These are phyloP conservation scores for Fragaria iinumae DNA, from an alignment of 306 rosid species.

Conservation along the genomic window DNA sequence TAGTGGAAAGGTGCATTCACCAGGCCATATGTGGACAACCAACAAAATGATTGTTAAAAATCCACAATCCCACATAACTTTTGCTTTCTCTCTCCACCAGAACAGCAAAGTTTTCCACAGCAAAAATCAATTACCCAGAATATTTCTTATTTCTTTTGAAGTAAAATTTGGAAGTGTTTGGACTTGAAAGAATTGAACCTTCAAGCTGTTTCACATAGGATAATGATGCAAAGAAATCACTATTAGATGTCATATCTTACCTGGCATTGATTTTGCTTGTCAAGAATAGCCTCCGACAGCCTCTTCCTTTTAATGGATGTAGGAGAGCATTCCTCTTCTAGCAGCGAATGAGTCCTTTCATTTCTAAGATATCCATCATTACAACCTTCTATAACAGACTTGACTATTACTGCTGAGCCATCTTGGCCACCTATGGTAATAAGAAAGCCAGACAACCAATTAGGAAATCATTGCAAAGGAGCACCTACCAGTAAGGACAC, in stretches of 20 bases:
- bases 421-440: slow-evolving; percentile 54
- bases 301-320: slow-evolving; percentile 41
- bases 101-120: neutral
- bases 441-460: slow-evolving; percentile 20
- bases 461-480: slow-evolving; percentile 12
- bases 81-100: neutral
- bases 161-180: neutral
- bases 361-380: slow-evolving; percentile 37
- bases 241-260: slow-evolving; percentile 36
- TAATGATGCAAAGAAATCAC: neutral
- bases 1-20: neutral
- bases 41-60: neutral
- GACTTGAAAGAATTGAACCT: neutral
- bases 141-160: neutral
- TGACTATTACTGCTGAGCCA: slow-evolving; percentile 53
- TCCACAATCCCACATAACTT: neutral
- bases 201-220: neutral
- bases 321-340: slow-evolving; percentile 37
- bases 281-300: slow-evolving; percentile 52
- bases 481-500: slow-evolving; percentile 9
- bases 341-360: slow-evolving; percentile 31
- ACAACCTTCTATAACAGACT: slow-evolving; percentile 64
- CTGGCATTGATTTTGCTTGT: slow-evolving; percentile 50
- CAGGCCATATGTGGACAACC: neutral
- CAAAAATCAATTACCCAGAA: neutral